Conservation (phyloP, 2,329 filamentous ascomycete genomes). For the Colletotrichum orchidophilum region DNA sequence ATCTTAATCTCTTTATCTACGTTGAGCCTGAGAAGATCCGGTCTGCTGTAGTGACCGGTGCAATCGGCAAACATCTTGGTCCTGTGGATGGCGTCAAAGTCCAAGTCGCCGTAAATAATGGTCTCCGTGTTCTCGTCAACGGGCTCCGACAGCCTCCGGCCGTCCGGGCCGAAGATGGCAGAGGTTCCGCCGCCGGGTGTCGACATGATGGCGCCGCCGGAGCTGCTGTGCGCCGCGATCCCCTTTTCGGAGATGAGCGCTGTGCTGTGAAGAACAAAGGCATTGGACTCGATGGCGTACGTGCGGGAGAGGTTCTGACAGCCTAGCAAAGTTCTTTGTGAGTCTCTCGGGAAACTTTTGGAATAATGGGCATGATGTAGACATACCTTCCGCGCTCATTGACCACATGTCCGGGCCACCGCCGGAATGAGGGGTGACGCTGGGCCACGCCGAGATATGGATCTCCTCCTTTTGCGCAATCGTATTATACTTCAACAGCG, state of each 20-base stretch:
- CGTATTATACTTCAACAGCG: slow-evolving; percentile 48
- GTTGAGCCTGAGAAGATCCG: slow-evolving; percentile 49
- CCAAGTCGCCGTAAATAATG: slow-evolving; percentile 60
- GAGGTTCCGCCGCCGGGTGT: slow-evolving; percentile 56
- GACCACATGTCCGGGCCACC: slow-evolving; percentile 24
- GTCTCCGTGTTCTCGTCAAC: slow-evolving; percentile 53
- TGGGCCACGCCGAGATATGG: slow-evolving; percentile 43
- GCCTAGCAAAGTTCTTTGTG: slow-evolving; percentile 44
- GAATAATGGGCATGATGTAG: neutral
- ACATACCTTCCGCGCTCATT: slow-evolving; percentile 29
- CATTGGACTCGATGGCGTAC: slow-evolving; percentile 54
- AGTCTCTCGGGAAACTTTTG: slow-evolving; percentile 44
- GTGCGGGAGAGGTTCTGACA: slow-evolving; percentile 44
- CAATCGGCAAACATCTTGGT: slow-evolving; percentile 52
- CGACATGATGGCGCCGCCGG: slow-evolving; percentile 48
- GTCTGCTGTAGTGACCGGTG: slow-evolving; percentile 47
- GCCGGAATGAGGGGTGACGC: slow-evolving; percentile 17
- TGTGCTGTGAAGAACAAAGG: slow-evolving; percentile 51
- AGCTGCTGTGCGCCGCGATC: slow-evolving; percentile 49
- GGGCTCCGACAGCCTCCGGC: slow-evolving; percentile 52
- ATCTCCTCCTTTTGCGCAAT: slow-evolving; percentile 41
- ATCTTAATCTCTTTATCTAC: slow-evolving; percentile 8
- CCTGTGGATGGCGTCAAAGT: slow-evolving; percentile 53
- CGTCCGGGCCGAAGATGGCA: slow-evolving; percentile 62
- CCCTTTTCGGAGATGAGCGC: slow-evolving; percentile 52